These are phyloP conservation scores for Brasilioporus rufonigricans DNA, from an alignment of 768 basidiomycete species.

Conservation along the genomic window DNA sequence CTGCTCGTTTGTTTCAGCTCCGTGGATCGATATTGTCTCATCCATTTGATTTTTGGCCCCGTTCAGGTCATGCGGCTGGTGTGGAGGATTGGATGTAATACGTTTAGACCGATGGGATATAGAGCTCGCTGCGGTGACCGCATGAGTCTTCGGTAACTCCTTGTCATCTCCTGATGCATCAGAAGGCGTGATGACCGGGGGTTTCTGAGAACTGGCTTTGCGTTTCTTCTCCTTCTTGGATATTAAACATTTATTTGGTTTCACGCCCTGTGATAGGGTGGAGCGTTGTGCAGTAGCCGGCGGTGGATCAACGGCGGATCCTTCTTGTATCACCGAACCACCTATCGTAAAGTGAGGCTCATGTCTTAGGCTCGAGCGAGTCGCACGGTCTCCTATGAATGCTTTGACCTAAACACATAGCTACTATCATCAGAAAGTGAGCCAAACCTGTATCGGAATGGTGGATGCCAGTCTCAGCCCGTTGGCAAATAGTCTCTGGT, in stretches of 20 bases:
- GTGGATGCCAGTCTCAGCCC: neutral
- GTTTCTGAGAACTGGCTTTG: conserved; percentile 23
- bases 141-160: neutral
- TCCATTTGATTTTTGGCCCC: neutral
- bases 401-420: neutral
- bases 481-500: neutral
- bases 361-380: neutral
- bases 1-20: neutral
- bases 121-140: neutral
- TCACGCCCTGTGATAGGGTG: neutral
- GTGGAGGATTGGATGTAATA: conserved; percentile 1
- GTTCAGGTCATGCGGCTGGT: neutral
- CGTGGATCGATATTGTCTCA: neutral
- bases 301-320: neutral
- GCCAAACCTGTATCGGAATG: conserved; percentile 10
- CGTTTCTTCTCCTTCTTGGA: conserved; percentile 18
- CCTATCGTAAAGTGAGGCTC: neutral
- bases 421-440: neutral
- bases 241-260: neutral
- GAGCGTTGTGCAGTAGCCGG: neutral
- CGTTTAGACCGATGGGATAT: conserved; percentile 13
- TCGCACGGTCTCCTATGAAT: neutral
- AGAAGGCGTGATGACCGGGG: conserved; percentile 14
- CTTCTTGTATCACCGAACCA: neutral
- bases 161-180: conserved; percentile 25